Evolutionary conservation across 768 basidiomycete species (phyloP).

Genomic region (Mycena haematopus): DNA sequence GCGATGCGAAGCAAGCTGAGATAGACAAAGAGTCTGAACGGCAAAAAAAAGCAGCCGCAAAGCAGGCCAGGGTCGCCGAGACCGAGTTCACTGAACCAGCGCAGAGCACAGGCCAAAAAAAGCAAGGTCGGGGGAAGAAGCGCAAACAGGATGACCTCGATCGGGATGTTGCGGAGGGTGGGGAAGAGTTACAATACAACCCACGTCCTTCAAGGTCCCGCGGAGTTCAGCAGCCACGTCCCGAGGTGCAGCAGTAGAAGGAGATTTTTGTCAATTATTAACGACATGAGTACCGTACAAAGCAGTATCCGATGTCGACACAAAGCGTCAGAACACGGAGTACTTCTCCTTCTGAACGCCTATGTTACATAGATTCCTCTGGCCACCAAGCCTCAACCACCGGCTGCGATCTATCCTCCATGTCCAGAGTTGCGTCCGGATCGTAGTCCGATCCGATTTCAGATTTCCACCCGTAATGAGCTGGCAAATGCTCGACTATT

Average conservation of each 20-base stretch:
- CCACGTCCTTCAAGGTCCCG: not conserved
- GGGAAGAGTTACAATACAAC: not conserved
- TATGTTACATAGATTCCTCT: not conserved
- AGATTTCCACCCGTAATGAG: not conserved
- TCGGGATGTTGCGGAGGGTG: not conserved
- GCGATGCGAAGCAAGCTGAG: not conserved
- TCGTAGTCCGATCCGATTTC: not conserved
- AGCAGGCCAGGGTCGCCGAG: not conserved
- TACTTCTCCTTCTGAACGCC: not conserved
- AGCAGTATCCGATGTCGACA: not conserved
- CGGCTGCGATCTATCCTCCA: not conserved
- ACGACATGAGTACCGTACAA: too few species aligned
- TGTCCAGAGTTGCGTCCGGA: not conserved
- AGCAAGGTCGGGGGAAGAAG: not conserved
- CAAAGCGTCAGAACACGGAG: not conserved
- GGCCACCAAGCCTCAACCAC: too few species aligned
- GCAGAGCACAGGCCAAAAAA: not conserved
- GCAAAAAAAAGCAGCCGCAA: not conserved
- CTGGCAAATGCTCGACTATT: not conserved
- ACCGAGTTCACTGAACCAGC: not conserved
- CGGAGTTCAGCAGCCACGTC: not conserved
- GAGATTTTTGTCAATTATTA: too few species aligned
- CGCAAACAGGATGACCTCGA: not conserved
- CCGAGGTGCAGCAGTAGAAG: too few species aligned
- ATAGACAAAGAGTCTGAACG: not conserved